A percentile compares a stretch with the other conserved stretches of the same genome.
phyloP scores from a whole-genome alignment of 1,139 yeast species.

The Kodamaea alishanica region DNA sequence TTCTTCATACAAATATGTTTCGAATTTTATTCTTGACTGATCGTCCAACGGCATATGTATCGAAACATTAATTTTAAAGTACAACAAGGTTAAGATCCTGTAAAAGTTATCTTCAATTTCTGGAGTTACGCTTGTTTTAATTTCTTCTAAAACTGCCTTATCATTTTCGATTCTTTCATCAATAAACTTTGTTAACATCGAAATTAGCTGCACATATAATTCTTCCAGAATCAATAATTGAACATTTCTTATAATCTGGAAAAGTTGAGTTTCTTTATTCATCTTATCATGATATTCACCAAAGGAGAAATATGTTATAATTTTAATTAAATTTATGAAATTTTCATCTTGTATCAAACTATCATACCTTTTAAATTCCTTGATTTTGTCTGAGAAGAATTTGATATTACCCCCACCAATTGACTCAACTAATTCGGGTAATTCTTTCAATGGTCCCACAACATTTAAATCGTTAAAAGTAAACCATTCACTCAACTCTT shows the following conservation, averaged over 20 bases:
- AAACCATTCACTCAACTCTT: constrained; percentile 67
- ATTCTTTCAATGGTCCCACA: constrained; percentile 22
- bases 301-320: constrained; percentile 33
- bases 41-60: constrained; percentile 13
- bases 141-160: constrained; percentile 1
- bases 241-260: constrained; percentile 10
- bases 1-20: constrained; percentile 21
- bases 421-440: constrained; percentile 13
- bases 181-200: constrained; percentile 15
- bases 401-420: constrained; percentile 5
- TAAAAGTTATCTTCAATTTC: constrained; percentile 23
- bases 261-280: constrained; percentile 34
- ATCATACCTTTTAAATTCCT: constrained; percentile 2
- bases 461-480: constrained; percentile 44
- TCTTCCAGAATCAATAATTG: constrained; percentile 3
- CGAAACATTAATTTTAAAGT: constrained; percentile 40
- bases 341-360: constrained; percentile 1
- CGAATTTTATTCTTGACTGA: constrained; percentile 10
- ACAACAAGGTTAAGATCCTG: constrained; percentile 50
- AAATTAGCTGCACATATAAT: constrained; percentile 13
- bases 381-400: too few relatives aligned
- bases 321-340: constrained; percentile 6
- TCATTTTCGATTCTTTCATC: constrained; percentile 14
- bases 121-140: neutral
- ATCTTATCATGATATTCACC: constrained; percentile 38